Evolutionary conservation across 768 basidiomycete species (phyloP).

Genomic region (Tricholoma bakamatsutake): DNA sequence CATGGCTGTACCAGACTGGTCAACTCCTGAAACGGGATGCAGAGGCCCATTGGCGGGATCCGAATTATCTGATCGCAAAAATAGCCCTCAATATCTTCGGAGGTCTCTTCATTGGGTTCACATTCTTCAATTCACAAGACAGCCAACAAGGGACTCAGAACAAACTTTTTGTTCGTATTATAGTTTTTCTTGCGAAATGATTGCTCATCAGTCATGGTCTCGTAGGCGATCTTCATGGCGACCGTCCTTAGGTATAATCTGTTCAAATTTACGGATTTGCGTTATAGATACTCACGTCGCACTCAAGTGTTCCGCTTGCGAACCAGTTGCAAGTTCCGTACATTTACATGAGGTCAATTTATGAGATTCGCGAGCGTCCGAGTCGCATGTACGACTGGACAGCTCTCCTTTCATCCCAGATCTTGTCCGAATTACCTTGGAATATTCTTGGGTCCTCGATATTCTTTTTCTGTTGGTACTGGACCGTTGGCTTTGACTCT

Average conservation of each 20-base stretch:
- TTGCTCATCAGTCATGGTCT: not conserved
- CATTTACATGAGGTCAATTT: slow-evolving; percentile 52
- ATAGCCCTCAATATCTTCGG: slow-evolving; percentile 46
- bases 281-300: not conserved
- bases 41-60: slow-evolving; percentile 48
- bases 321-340: slow-evolving; percentile 63
- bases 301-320: slow-evolving; percentile 33
- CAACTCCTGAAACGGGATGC: slow-evolving; percentile 39
- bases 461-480: slow-evolving; percentile 71
- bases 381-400: slow-evolving; percentile 64
- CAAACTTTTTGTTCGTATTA: slow-evolving; percentile 51
- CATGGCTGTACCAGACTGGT: slow-evolving; percentile 44
- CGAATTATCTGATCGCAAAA: slow-evolving; percentile 58
- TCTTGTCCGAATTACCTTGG: slow-evolving; percentile 58
- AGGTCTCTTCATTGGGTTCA: slow-evolving; percentile 56
- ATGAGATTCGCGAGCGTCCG: slow-evolving; percentile 62
- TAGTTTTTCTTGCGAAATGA: slow-evolving; percentile 11
- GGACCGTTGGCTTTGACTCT: slow-evolving; percentile 57
- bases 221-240: slow-evolving; percentile 50
- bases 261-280: not conserved
- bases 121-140: slow-evolving; percentile 53
- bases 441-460: slow-evolving; percentile 55
- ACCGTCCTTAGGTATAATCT: slow-evolving; percentile 33
- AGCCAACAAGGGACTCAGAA: slow-evolving; percentile 56
- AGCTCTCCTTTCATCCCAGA: slow-evolving; percentile 48